phyloP scores from a whole-genome alignment of 331 rosid genomes.

The Pyrus hybrid region DNA sequence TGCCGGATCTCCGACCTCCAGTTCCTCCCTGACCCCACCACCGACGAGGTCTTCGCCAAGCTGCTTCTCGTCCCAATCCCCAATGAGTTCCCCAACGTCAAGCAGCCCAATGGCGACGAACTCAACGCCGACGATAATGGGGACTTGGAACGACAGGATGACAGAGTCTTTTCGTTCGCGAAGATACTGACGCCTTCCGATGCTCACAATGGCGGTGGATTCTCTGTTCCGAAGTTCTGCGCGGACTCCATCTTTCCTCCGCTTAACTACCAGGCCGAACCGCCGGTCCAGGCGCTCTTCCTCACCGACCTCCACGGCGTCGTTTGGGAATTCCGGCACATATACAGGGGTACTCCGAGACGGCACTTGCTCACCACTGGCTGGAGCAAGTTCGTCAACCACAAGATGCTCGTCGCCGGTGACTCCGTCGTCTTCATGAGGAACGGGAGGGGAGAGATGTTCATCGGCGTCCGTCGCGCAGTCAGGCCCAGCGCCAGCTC shows the following conservation, averaged over 20 bases:
- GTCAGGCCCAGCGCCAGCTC: constrained; percentile 4
- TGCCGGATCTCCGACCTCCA: constrained; percentile 28
- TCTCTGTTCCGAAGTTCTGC: constrained; percentile 69
- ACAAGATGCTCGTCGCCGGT: constrained; percentile 63
- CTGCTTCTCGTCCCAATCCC: constrained; percentile 39
- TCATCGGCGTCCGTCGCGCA: constrained; percentile 56
- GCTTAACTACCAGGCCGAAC: constrained; percentile 41
- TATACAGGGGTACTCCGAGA: constrained; percentile 71
- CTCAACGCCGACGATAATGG: neutral
- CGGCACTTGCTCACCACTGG: constrained; percentile 85
- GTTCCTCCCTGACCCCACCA: constrained; percentile 38
- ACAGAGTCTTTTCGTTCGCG: constrained; percentile 31
- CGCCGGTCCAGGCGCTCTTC: constrained; percentile 52
- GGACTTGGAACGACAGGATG: neutral
- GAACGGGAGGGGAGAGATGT: constrained; percentile 26
- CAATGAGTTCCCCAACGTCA: neutral
- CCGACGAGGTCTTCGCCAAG: constrained; percentile 69
- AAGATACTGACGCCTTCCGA: constrained; percentile 75
- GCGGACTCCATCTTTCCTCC: constrained; percentile 67
- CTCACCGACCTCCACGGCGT: constrained; percentile 56
- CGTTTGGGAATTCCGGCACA: constrained; percentile 64
- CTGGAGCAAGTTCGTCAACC: constrained; percentile 76
- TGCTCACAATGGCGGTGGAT: constrained; percentile 85
- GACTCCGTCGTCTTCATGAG: constrained; percentile 65
- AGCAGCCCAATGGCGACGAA: neutral